Conservation (phyloP, 75 land plant species). For the Selaginella tamariscina region DNA sequence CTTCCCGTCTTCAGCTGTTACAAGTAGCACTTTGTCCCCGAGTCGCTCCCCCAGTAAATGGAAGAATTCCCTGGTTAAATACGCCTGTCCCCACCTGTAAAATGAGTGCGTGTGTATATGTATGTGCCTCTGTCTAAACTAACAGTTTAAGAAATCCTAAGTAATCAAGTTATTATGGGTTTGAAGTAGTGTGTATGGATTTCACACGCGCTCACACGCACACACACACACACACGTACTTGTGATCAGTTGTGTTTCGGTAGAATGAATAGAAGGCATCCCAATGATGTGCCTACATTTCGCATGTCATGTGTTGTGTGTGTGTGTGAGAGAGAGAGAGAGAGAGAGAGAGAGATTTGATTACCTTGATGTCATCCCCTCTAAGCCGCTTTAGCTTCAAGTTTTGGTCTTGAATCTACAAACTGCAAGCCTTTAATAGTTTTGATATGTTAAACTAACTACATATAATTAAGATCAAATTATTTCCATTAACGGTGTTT, state of each 20-base stretch:
- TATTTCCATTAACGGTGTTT: too few species aligned
- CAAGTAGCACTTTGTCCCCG: constrained; percentile 75
- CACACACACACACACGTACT: constrained; percentile 30
- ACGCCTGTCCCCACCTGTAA: constrained; percentile 89
- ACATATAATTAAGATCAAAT: too few species aligned
- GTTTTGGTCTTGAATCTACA: constrained; percentile 69
- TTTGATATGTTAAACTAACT: too few species aligned
- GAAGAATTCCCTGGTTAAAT: constrained; percentile 81
- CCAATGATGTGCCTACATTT: constrained; percentile 72
- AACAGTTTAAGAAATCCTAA: too few species aligned
- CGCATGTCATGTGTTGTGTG: not conserved
- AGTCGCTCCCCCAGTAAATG: constrained; percentile 73
- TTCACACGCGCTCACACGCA: too few species aligned
- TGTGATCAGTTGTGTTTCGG: constrained; percentile 85
- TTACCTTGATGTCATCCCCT: constrained; percentile 91
- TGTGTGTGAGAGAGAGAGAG: too few species aligned
- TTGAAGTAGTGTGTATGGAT: too few species aligned
- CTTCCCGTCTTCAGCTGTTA: constrained; percentile 65
- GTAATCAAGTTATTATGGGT: too few species aligned
- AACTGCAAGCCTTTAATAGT: not conserved
- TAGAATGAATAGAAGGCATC: constrained; percentile 85
- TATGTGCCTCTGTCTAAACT: too few species aligned
- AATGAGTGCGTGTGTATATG: too few species aligned
- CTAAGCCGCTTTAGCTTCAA: constrained; percentile 71
- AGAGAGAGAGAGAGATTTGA: too few species aligned